Base-by-base conservation (phyloP, 148 eudicot genomes). In the Oxyria digyna region DNA sequence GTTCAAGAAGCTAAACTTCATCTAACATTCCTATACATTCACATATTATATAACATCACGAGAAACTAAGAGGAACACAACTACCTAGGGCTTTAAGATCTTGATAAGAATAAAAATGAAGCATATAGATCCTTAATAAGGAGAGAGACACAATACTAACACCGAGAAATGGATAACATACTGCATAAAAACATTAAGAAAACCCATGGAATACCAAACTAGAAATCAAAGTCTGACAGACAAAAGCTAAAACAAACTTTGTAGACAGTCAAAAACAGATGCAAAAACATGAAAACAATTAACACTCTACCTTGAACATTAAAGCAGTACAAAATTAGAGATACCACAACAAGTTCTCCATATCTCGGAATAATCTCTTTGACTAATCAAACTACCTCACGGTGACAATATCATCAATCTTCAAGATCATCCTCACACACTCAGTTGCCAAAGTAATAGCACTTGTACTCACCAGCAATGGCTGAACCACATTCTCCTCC, bases 401-500 rank as follows among this genome's bases (percentile, higher is more conserved):
- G 6, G 89, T 89, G 73, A 93, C 98, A 73, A 92, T 93, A 78
- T 93, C 98, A 78, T 93, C 98, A 78, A 93, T 93, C 96, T 93
- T 93, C 89, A 93, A 80, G 70, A 93, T 93, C 98, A 93, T 93
- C 78, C 91, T 81, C 64, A 93, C 98, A 41, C 96, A 93, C 76
- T 89, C 98, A 0, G 96, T 86, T 6, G 98, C 96, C 76, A 93
- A 74, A 24, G 84, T 73, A 48, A 93, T 81, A 8, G 98, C 98
- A 73, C 98, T 89, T 7, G 98, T 93, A 73, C 98, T 89, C 74
- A 93, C 98, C 33, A 93, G 88, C 79, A 93, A 80, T 3, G 96
- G 98, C 83, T 93, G 96, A 68, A 93, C 89, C 72, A 93, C 98
- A 74, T 93, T 93, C 77, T 93, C 98, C 73, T 93, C 96, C 81